Evolutionary conservation across 78 protist genomes (phyloP).

Genomic region (Speleostelium caveatum): DNA sequence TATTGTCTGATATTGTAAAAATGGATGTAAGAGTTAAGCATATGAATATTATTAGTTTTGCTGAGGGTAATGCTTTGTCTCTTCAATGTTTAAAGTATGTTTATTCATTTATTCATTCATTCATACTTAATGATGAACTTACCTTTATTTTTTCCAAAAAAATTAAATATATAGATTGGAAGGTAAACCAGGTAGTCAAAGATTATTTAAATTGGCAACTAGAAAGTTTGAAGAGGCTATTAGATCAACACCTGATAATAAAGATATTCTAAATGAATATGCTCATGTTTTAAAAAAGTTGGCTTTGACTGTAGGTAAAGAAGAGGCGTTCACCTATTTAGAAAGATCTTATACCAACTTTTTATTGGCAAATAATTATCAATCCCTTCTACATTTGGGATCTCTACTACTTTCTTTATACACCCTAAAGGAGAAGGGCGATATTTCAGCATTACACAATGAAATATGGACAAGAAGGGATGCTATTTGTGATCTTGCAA

Average conservation of each 20-base stretch:
- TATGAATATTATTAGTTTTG: constrained; percentile 80
- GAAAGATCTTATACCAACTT: constrained; percentile 55
- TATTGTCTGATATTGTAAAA: constrained; percentile 57
- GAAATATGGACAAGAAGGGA: constrained; percentile 18
- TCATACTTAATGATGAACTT: not conserved
- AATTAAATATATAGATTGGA: constrained; percentile 13
- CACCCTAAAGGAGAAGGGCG: not conserved
- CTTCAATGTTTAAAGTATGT: constrained; percentile 77
- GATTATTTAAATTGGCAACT: constrained; percentile 76
- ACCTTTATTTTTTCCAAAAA: not conserved
- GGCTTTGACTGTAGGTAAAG: constrained; percentile 69
- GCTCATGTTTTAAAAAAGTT: constrained; percentile 71
- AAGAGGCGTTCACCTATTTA: constrained; percentile 16
- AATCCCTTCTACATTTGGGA: constrained; percentile 16
- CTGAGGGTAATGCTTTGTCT: constrained; percentile 84
- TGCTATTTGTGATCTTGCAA: constrained; percentile 7
- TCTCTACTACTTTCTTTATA: constrained; percentile 12
- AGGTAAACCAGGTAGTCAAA: constrained; percentile 56
- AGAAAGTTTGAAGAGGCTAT: constrained; percentile 82
- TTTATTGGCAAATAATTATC: constrained; percentile 43
- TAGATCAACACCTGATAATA: constrained; percentile 81
- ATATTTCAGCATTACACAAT: not conserved
- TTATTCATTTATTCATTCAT: not conserved
- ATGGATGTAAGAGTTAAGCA: constrained; percentile 75
- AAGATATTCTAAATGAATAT: constrained; percentile 71